phyloP scores from a whole-genome alignment of 495 filamentous ascomycete genomes.

The Sabuloglossum arenarium region DNA sequence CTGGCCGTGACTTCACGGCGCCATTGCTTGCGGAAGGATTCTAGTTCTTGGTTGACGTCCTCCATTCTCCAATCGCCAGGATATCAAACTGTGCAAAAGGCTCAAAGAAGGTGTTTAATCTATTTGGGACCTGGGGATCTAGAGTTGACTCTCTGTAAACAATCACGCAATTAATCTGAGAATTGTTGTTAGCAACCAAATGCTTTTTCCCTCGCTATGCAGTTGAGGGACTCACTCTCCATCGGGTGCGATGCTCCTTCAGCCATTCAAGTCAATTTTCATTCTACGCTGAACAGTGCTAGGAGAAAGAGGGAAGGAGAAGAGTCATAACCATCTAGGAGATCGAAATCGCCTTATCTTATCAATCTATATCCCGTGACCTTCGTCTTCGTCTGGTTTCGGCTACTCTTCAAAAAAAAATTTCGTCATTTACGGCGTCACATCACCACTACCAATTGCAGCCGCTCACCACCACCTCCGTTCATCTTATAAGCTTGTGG shows the following conservation, averaged over 20 bases:
- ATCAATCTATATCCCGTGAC: neutral
- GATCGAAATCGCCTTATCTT: neutral
- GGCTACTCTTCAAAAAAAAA: neutral
- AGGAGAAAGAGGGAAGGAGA: neutral
- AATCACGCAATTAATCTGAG: neutral
- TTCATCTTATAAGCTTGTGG: neutral
- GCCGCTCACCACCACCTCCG: neutral
- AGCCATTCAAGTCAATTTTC: neutral
- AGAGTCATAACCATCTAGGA: neutral
- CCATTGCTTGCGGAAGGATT: slow-evolving; percentile 67
- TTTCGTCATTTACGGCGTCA: neutral
- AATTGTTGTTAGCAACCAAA: neutral
- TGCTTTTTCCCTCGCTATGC: neutral
- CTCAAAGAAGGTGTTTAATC: neutral
- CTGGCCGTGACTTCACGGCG: slow-evolving; percentile 53
- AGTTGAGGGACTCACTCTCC: neutral
- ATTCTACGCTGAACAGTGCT: neutral
- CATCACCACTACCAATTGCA: neutral
- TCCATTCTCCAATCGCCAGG: slow-evolving; percentile 23
- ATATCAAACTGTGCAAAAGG: neutral
- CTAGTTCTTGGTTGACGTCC: slow-evolving; percentile 46
- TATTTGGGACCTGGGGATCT: slow-evolving; percentile 2
- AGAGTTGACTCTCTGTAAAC: neutral
- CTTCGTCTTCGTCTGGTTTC: neutral
- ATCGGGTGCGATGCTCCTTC: neutral